Evolutionary conservation across 78 protist genomes (phyloP), one percentile per base, ranked within the genome.

Genomic region (Emiliania huxleyi): DNA sequence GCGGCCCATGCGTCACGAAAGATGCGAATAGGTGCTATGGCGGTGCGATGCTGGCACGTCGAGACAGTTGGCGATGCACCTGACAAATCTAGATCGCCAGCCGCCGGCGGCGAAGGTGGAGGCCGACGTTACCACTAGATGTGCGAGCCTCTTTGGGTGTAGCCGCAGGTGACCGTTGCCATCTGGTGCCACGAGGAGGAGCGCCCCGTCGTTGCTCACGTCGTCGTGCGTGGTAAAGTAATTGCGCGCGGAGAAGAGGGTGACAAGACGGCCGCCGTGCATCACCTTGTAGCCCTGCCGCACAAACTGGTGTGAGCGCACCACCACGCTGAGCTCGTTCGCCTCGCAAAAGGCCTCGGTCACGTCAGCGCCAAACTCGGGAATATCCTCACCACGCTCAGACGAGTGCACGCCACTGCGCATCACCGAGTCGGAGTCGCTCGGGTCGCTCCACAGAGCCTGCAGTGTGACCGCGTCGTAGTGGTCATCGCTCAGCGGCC

Each of bases 361-460:
- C 45, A 42, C 35, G 37, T 62, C 92, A 15, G 44, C 49, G 55
- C 44, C 69, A 23, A 45, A 85, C 55, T 48, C 55, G 23, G 11
- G 11, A 11, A 48, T 48, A 15, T 8, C 35, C 55, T 48, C 55
- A 11, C 55, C 11, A 4, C 11, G 4, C 55, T 48, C 55, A 11
- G 23, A 11, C 55, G 55, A 48, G 79, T 85, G 90, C 69, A 85
- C 90, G 69, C 90, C 90, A 12, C 1, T 0, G 35, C 85, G 23
- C 90, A 73, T 46, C 22, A 43, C 40, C 62, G 46, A 35, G 37
- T 25, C 83, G n/a, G 49, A 18, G 37, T 92, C 93, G 26, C 49
- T 8, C 22, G 96, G 96, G 49, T 94, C 94, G 29, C 91, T 45
- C 96, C 96, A 94, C 37, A 94, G 93, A 35, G 93, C 33, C 29